Evolutionary conservation across 768 basidiomycete species (phyloP), one percentile per base, ranked within the genome.

Genomic region (Lactifluus pinguis): DNA sequence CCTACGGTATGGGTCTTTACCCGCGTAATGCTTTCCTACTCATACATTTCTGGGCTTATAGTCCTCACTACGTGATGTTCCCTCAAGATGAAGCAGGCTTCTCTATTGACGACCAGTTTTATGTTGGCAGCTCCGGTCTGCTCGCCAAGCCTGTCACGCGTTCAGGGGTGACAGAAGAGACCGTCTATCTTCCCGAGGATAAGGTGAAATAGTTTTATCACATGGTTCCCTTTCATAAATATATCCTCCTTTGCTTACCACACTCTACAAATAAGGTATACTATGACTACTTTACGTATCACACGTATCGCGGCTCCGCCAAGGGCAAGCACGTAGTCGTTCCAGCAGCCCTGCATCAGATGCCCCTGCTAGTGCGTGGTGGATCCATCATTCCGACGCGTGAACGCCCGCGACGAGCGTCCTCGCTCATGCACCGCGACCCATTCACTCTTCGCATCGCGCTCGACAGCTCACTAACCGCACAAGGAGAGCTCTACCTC

Each of bases 1-100:
- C 55, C 72, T 95, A 65, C 81, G 90, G 94, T 92, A 68, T 60
- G 80, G 67, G 39, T 55, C 4, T 32, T 39, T 32, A 3, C 17
- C 19, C 10, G 8, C 49, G 7, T 8, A 36, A 39, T 32, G 2
- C 3, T 47, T 42, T 6, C 30, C 15, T 19, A 15, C 55, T 53
- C 25, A 47, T 49, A 4, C 13, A 6, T 6, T n/a, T n/a, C 25
- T 25, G 25, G 30, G 13, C 25, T 25, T 17, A 30, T 32, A 97
- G 95, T 53, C 97, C 97, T n/a, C 95, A 99, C 72, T 98, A 92
- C 68, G 83, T 94, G 60, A 79, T 88, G 71, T 94, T 95, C 84
- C 97, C 97, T 5, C 80, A 90, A 59, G 95, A 98, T 70, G 77
- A 83, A 60, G 75, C 77, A 51, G 97, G 97, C 5, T 98, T 94